Base-by-base conservation (phyloP, 768 basidiomycete genomes). In the Auricularia sp. region DNA sequence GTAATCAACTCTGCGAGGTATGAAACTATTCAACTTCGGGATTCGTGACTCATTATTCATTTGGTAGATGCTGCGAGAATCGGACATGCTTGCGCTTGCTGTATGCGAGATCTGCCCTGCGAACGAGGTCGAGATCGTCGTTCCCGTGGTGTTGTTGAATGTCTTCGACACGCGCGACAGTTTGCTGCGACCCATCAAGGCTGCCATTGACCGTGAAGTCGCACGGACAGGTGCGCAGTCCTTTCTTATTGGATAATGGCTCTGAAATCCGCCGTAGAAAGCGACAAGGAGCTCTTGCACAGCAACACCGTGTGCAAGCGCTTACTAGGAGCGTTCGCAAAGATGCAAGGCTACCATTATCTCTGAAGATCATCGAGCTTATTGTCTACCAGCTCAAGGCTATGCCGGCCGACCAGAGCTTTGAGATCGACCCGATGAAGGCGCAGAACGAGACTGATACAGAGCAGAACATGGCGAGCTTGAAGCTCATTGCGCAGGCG, bases 321-420 rank as follows among this genome's bases (percentile, higher is more conserved):
- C 54, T 87, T 98, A 65, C 76, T 97, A 54, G 92, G 92, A 5
- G 85, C 87, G 1, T 95, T 95, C 69, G 92, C 91, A 3, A 86
- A 82, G 71, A 85, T 89, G n/a, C 92, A 94, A 67, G 95, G 94
- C 3, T 97, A 96, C 74, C 86, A 87, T 65, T 97, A 96, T 73
- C 78, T 97, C n/a, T 83, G 94, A 84, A 81, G 56, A 80, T 95
- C 29, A 82, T 96, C 58, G 78, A 82, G 54, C 92, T 93, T 3
- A 79, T 96, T 35, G 81, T 97, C 67, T 82, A 87, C 68, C 83
- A 83, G 24, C 89, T 97, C 82, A 75, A 81, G 4, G 78, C 83
- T 4, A 82, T 90, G 75, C 90, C 92, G 2, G 72, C 84, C 6
- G 91, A 87, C 10, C 85, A 84, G 64, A 84, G 85, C 1, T 94